Base-by-base conservation (phyloP, 768 basidiomycete genomes). In the Hemileccinum rubropunctum region DNA sequence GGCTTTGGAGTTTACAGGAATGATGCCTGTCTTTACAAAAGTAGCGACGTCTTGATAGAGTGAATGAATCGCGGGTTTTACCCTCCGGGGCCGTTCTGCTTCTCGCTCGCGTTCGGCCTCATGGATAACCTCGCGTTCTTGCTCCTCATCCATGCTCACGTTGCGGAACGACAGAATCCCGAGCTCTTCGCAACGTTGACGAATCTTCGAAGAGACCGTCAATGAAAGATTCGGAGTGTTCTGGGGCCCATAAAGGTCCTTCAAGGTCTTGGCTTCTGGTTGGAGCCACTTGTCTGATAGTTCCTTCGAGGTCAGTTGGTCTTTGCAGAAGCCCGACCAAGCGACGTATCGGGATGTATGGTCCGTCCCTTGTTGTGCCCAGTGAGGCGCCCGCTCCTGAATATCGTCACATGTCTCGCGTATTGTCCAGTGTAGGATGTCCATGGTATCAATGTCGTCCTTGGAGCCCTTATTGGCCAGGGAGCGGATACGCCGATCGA, bases 391-490 rank as follows among this genome's bases (percentile, higher is more conserved):
- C 23, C 23, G 23, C 23, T 23, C 3, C 23, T 23, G 23, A 23
- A 23, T 23, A 23, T 23, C 23, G 23, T 23, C 23, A 23, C 75
- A 78, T 0, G 76, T 77, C 52, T 75, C 70, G 0, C 47, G 52
- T 63, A 79, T 76, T 0, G 66, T 59, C 78, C 79, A 80, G 5
- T 60, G 58, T 15, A 79, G 36, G 37, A 80, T 62, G 39, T 79
- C 72, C 15, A 36, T 30, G 0, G 66, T 58, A n/a, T 53, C 26
- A 27, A 60, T 44, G 2, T 1, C 5, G 12, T 59, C 48, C 26
- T 23, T 23, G 6, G 23, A 6, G 23, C 23, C 23, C 6, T 23
- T 23, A 23, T 6, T 6, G 6, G 23, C 23, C 23, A 23, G 23
- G 23, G 23, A 23, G 23, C 23, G 23, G 23, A 23, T 23, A 6